phyloP scores from a whole-genome alignment of 2,329 filamentous ascomycete genomes.

The Simplicillium aogashimaense region DNA sequence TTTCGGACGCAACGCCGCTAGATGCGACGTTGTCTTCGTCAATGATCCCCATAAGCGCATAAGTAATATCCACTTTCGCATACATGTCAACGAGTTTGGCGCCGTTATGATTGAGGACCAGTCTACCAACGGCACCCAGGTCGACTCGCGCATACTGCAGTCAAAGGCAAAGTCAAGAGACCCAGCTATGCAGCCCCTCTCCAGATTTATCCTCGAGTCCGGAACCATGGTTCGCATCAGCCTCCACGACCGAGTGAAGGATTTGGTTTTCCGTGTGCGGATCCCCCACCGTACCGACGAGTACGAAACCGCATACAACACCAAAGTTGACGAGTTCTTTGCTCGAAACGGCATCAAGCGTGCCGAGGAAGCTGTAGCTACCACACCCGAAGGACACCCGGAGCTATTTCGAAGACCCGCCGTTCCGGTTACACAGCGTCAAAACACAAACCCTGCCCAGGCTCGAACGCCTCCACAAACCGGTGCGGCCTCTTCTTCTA shows the following conservation, averaged over 20 bases:
- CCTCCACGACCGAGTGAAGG: conserved; percentile 37
- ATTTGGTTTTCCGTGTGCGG: conserved; percentile 76
- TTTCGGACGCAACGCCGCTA: conserved; percentile 67
- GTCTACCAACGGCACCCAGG: conserved; percentile 91
- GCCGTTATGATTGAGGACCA: conserved; percentile 87
- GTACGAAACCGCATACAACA: conserved; percentile 54
- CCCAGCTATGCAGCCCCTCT: conserved; percentile 18
- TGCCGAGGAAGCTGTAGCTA: conserved; percentile 1
- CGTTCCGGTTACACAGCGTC: background rate
- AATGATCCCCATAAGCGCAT: conserved; percentile 62
- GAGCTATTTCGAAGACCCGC: conserved; percentile 15
- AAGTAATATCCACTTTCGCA: conserved; percentile 93
- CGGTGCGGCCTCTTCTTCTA: conserved; percentile 11
- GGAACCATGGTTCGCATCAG: conserved; percentile 66
- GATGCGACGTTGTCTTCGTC: conserved; percentile 63
- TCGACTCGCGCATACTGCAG: conserved; percentile 62
- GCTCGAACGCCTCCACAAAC: conserved; percentile 8
- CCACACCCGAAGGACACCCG: conserved; percentile 8
- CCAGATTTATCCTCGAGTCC: conserved; percentile 20
- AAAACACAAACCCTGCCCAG: conserved; percentile 4
- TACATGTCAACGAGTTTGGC: conserved; percentile 78
- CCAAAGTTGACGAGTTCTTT: conserved; percentile 63
- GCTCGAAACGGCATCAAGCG: conserved; percentile 19
- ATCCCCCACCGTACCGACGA: conserved; percentile 66
- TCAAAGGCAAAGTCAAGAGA: conserved; percentile 23